A percentile compares a stretch with the other conserved stretches of the same genome.
phyloP scores from a whole-genome alignment of 2,329 filamentous ascomycete species.

The Xylariaceae sp. region DNA sequence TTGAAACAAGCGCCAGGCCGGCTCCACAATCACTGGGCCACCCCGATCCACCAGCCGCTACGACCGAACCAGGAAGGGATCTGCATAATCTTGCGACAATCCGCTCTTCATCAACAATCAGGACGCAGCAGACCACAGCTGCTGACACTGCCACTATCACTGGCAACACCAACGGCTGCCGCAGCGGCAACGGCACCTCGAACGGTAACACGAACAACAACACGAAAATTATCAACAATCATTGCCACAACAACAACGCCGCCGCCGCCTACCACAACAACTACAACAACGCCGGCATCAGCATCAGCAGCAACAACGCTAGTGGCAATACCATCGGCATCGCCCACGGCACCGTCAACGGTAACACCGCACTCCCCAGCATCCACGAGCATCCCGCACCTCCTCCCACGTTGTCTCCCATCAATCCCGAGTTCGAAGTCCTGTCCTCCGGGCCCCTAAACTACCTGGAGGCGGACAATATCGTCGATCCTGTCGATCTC shows the following conservation, averaged over 20 bases:
- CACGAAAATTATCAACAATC: neutral
- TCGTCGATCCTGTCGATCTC: conserved; percentile 4
- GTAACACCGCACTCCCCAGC: conserved; percentile 29
- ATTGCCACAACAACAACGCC: neutral
- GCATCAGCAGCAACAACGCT: conserved; percentile 5
- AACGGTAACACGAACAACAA: neutral
- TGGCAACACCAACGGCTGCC: neutral
- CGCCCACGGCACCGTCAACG: conserved; percentile 7
- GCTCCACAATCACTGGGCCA: conserved; percentile 12
- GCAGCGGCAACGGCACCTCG: neutral
- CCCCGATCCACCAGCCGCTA: conserved; percentile 10
- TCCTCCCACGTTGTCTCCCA: conserved; percentile 9
- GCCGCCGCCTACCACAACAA: neutral
- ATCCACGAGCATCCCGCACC: conserved; percentile 32
- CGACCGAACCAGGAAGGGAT: conserved; percentile 32
- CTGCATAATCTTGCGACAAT: conserved; percentile 28
- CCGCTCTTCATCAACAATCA: conserved; percentile 2
- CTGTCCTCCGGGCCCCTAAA: conserved; percentile 8
- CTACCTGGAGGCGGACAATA: neutral
- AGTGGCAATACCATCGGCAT: neutral
- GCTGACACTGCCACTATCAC: neutral
- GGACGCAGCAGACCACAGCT: neutral
- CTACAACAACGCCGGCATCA: conserved; percentile 16
- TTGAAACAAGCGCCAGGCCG: conserved; percentile 10
- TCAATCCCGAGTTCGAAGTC: conserved; percentile 5